These are phyloP conservation scores for Panaeolus papilionaceus DNA, from an alignment of 768 basidiomycete genomes.

Conservation along the genomic window DNA sequence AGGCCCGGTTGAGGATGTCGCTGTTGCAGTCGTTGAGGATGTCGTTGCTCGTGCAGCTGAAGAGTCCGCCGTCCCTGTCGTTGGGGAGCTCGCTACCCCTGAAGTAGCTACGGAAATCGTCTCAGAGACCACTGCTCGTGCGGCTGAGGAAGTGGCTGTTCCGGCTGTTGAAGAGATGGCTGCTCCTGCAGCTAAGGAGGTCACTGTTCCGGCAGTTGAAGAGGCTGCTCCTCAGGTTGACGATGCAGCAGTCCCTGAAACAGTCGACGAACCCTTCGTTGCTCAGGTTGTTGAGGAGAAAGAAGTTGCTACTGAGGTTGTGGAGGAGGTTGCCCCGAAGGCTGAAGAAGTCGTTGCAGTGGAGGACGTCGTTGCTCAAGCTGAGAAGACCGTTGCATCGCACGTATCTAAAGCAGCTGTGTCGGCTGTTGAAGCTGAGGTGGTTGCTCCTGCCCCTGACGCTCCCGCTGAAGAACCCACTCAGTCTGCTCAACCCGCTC, in stretches of 20 bases:
- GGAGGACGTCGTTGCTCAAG: neutral
- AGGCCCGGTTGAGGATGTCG: neutral
- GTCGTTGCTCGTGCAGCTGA: neutral
- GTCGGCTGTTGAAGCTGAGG: neutral
- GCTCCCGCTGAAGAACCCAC: too few relatives aligned
- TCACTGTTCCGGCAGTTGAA: neutral
- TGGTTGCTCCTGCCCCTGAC: neutral
- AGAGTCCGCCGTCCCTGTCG: neutral
- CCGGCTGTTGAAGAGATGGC: neutral
- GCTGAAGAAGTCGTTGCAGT: neutral
- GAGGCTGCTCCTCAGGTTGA: neutral
- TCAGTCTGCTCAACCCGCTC: neutral
- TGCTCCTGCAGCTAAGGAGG: neutral
- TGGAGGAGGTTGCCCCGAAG: neutral
- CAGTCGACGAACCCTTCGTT: neutral
- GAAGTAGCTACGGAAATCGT: neutral
- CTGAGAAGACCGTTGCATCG: neutral
- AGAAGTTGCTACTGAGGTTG: neutral
- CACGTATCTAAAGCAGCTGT: neutral
- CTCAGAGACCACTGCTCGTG: neutral
- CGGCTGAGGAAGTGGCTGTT: neutral
- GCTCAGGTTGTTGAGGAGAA: neutral
- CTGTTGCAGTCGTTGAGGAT: neutral
- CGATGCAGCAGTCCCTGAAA: neutral
- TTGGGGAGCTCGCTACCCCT: neutral